phyloP scores from a whole-genome alignment of 228 moss, liverwort and hornwort genomes.

The Sphagnum magellanicum region DNA sequence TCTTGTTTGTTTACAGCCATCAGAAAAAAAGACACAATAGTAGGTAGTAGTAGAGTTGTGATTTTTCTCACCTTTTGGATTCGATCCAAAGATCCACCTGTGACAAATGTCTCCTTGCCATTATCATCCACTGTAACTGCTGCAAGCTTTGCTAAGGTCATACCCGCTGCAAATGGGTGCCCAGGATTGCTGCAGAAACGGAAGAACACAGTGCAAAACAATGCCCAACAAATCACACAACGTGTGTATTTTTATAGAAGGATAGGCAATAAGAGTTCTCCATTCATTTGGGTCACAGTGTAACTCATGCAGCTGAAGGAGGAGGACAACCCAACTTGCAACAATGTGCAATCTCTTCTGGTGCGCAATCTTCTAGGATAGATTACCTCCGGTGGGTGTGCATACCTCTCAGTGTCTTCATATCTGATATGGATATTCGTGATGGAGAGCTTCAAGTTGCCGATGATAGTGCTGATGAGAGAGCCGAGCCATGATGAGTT shows the following conservation, averaged over 20 bases:
- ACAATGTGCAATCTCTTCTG: background rate
- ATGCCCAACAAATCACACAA: too few species aligned
- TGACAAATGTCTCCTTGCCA: slow-evolving; percentile 92
- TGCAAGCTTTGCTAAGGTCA: slow-evolving; percentile 86
- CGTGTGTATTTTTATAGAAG: too few species aligned
- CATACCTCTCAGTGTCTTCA: slow-evolving; percentile 83
- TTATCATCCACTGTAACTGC: slow-evolving; percentile 89
- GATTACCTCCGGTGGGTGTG: background rate
- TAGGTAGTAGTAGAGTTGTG: background rate
- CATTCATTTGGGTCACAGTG: too few species aligned
- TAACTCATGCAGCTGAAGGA: too few species aligned
- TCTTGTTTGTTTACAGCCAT: too few species aligned
- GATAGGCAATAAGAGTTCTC: too few species aligned
- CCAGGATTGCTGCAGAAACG: slow-evolving; percentile 55
- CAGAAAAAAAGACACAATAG: too few species aligned
- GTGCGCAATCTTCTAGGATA: background rate
- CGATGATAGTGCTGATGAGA: slow-evolving; percentile 79
- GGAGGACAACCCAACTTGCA: too few species aligned
- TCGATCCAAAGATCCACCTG: slow-evolving; percentile 85
- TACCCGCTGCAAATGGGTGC: slow-evolving; percentile 88
- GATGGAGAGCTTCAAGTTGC: slow-evolving; percentile 86
- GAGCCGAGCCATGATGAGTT: slow-evolving; percentile 94
- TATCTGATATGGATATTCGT: slow-evolving; percentile 90
- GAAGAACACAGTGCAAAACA: too few species aligned
- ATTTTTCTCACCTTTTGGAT: slow-evolving; percentile 61